Evolutionary conservation across 257 asterid genomes (phyloP).

Genomic region (Lavandula angustifolia): DNA sequence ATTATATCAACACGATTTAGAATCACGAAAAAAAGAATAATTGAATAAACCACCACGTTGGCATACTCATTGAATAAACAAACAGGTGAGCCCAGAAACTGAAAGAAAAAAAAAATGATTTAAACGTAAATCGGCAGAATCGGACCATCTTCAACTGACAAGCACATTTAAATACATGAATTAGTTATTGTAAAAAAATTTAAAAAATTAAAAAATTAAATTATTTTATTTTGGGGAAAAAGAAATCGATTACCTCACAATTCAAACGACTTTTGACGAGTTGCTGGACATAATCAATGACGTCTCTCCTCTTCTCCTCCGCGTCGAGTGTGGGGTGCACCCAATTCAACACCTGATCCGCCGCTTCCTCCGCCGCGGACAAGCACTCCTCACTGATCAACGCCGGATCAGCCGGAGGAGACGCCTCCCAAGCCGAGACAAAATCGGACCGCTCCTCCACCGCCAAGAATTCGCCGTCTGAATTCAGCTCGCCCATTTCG

Average conservation of each 20-base stretch:
- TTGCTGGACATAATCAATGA: slow-evolving; percentile 51
- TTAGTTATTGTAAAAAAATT: not conserved
- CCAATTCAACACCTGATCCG: slow-evolving; percentile 50
- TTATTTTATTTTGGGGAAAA: slow-evolving; percentile 1
- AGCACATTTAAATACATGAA: not conserved
- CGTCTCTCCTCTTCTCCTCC: slow-evolving; percentile 56
- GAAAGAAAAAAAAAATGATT: slow-evolving; percentile 6
- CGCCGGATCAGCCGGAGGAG: slow-evolving; percentile 47
- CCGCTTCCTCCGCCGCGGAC: slow-evolving; percentile 53
- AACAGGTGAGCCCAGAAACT: slow-evolving; percentile 15
- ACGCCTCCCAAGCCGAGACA: slow-evolving; percentile 24
- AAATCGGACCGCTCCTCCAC: slow-evolving; percentile 33
- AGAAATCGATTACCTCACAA: slow-evolving; percentile 50
- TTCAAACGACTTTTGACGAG: slow-evolving; percentile 45
- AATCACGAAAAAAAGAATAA: slow-evolving; percentile 17
- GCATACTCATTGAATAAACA: slow-evolving; percentile 22
- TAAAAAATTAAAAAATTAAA: not conserved
- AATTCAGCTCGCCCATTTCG: slow-evolving; percentile 38
- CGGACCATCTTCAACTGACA: slow-evolving; percentile 28
- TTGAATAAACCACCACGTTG: slow-evolving; percentile 21
- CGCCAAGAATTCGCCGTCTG: slow-evolving; percentile 20
- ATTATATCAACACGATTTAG: not conserved
- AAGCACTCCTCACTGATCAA: slow-evolving; percentile 41
- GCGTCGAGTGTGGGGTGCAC: slow-evolving; percentile 65
- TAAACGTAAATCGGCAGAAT: slow-evolving; percentile 14